phyloP scores from a whole-genome alignment of 2,329 filamentous ascomycete genomes.

The Calonectria hawksworthii region DNA sequence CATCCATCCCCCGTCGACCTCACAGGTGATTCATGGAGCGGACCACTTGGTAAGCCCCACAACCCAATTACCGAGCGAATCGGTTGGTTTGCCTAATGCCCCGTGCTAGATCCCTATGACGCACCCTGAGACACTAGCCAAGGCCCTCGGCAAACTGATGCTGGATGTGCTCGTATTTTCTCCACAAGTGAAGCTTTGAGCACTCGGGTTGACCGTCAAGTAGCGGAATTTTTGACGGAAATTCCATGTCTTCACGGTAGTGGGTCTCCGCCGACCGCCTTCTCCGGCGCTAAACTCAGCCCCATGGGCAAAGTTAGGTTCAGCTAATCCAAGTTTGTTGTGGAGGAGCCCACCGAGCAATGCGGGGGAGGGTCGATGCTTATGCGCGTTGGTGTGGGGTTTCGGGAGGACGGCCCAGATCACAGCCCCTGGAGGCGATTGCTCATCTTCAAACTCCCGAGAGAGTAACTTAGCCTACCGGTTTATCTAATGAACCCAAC shows the following conservation, averaged over 20 bases:
- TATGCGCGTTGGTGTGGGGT: slow-evolving; percentile 6
- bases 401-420: not conserved
- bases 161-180: not conserved
- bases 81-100: not conserved
- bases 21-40: slow-evolving; percentile 16
- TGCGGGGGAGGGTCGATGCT: slow-evolving; percentile 11
- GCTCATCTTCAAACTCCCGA: not conserved
- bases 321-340: not conserved
- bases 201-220: not conserved
- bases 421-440: not conserved
- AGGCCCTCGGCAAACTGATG: not conserved
- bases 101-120: slow-evolving; percentile 16
- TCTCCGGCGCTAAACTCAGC: not conserved
- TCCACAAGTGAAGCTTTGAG: not conserved
- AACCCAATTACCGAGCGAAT: not conserved
- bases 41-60: slow-evolving; percentile 11
- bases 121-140: not conserved
- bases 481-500: not conserved
- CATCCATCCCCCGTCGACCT: slow-evolving; percentile 1
- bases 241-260: not conserved
- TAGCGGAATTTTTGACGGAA: not conserved
- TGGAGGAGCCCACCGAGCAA: not conserved
- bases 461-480: not conserved
- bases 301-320: not conserved
- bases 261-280: not conserved